Conservation (phyloP, 2,329 filamentous ascomycete species). For the Aspergillus niger region DNA sequence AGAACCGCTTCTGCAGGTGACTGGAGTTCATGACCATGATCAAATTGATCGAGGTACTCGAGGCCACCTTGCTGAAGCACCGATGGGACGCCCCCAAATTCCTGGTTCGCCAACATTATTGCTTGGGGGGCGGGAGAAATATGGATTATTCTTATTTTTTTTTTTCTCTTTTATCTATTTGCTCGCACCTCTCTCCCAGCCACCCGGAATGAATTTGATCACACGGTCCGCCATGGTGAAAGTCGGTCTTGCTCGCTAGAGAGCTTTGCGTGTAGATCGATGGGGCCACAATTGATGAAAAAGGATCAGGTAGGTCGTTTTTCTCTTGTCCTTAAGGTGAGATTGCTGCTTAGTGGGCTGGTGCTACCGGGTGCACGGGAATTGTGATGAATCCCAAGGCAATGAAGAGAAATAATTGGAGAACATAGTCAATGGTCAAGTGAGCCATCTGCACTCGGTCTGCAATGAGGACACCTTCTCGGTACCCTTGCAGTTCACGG, state of each 20-base stretch:
- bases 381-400: neutral
- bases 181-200: slow-evolving; percentile 13
- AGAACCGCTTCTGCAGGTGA: slow-evolving; percentile 23
- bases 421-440: neutral
- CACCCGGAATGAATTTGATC: slow-evolving; percentile 17
- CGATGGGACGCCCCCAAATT: slow-evolving; percentile 7
- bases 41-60: neutral
- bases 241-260: slow-evolving; percentile 1
- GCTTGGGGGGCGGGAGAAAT: neutral
- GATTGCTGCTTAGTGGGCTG: too few species aligned
- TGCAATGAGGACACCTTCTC: neutral
- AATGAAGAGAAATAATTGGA: neutral
- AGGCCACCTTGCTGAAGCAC: slow-evolving; percentile 8
- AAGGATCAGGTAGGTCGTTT: neutral
- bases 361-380: neutral
- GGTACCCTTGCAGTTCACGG: slow-evolving; percentile 3
- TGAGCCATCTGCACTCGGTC: neutral
- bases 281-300: neutral
- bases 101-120: neutral
- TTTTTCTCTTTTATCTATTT: neutral
- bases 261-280: slow-evolving; percentile 9
- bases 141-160: neutral
- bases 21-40: slow-evolving; percentile 19
- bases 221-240: slow-evolving; percentile 9
- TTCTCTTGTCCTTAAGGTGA: too few species aligned